Evolutionary conservation across 2,329 filamentous ascomycete genomes (phyloP), one percentile per base, ranked within the genome.

Genomic region (Phialophora chinensis): DNA sequence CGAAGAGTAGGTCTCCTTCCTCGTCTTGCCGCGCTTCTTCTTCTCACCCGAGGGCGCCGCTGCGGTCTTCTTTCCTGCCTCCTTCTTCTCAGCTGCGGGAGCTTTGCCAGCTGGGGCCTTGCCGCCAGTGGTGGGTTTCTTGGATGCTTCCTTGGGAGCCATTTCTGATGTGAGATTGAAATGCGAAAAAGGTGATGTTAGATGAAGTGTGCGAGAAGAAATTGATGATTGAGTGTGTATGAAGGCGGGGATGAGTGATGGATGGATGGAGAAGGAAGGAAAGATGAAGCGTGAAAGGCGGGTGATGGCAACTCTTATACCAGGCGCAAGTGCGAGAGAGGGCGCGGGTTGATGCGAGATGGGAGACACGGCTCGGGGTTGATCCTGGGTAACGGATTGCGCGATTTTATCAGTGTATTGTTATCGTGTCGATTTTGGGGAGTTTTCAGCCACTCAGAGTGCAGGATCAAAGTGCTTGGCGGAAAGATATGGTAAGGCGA

Each of bases 11-110:
- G 95, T 99, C 88, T 99, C 95, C 91, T 98, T 98, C 85, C 95
- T 90, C 74, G 93, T 92, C 93, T 99, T 99, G 86, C 93, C 96
- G 80, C 95, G 92, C 93, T 98, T 99, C 92, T 99, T 99, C 93
- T 98, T 98, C 77, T 98, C 95, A 73, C 95, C 95, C 79, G 92
- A 89, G 70, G 93, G 89, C 68, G 94, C 92, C 74, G 87, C 84
- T 58, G 80, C 77, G 62, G 95, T 98, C 91, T 98, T 99, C 92
- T 99, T 99, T 87, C 94, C 95, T 73, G 94, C 95, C 85, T 98
- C 94, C 90, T 98, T 97, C 91, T 97, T 97, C 89, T 97, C 93
- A 79, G 91, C 91, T 68, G 94, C 93, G 55, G 88, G 88, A 82
- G 90, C 90, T 78, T 87, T 79, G 66, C 78, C 87, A 77, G 88